Base-by-base conservation (phyloP, 768 basidiomycete genomes). In the Tephrocybe sp. region DNA sequence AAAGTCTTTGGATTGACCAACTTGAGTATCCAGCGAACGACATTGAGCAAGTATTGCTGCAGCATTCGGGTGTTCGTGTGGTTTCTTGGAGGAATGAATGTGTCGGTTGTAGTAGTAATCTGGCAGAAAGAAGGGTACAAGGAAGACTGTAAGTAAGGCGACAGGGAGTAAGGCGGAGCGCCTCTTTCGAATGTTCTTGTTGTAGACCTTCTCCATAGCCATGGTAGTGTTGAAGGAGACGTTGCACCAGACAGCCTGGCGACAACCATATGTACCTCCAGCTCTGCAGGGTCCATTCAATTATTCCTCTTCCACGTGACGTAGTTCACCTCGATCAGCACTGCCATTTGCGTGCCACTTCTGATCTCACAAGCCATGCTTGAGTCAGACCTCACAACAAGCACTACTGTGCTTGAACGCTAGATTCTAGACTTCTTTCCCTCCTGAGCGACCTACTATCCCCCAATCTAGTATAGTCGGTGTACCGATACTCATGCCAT, bases 1-100 rank as follows among this genome's bases (percentile, higher is more conserved):
- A 50, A 85, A 87, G 48, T 77, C 56, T 0, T 57, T 34, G 9
- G 76, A 67, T 19, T 78, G 74, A 0, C 75, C 79, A 23, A 79
- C 64, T 44, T 69, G 54, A 46, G 61, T 50, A 23, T 67, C 57
- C 29, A 79, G 64, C 18, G 72, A 64, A 15, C 65, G 66, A 56
- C 84, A 86, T 53, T 68, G 68, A 34, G 68, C 56, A 27, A 80
- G 60, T 21, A 66, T 68, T 34, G 66, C 51, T 12, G 61, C 47
- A 25, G 63, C 60, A 56, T 66, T 52, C 4, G 54, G 52, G 22
- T 42, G 42, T 16, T 39, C 22, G 42, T 50, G 33, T 10, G 33
- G 39, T 12, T 41, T 25, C 22, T 31, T 22, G 23, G 24, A 30
- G 27, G 39, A 34, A 36, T 42, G 27, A n/a, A 27, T 52, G 8